These are phyloP conservation scores for Capsella bursapastoris DNA, from an alignment of 345 rosid genomes.

Conservation along the genomic window DNA sequence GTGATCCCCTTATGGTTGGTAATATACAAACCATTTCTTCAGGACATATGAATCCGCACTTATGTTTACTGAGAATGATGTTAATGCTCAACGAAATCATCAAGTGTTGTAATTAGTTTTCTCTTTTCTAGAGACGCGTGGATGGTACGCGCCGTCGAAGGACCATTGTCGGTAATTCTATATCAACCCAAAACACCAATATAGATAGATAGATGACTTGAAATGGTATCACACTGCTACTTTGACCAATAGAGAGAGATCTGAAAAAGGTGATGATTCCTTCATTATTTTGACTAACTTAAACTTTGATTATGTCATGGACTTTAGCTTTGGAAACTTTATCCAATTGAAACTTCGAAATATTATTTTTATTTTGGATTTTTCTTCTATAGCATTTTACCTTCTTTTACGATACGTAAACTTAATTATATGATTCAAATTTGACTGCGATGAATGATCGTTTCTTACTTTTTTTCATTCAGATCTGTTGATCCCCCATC, in stretches of 20 bases:
- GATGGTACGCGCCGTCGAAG: constrained; percentile 10
- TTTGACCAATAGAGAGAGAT: constrained; percentile 31
- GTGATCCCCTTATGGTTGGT: neutral
- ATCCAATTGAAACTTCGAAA: neutral
- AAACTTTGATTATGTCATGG: neutral
- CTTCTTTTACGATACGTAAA: neutral
- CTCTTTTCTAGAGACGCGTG: neutral
- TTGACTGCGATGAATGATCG: neutral
- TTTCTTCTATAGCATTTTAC: neutral
- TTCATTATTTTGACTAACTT: constrained; percentile 15
- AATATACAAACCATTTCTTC: too few species aligned
- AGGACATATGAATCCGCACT: neutral
- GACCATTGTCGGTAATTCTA: constrained; percentile 3
- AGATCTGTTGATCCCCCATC: neutral
- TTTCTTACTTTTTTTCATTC: neutral
- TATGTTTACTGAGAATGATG: too few species aligned
- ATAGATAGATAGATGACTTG: neutral
- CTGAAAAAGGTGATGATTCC: neutral
- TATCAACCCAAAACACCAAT: neutral
- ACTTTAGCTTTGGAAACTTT: neutral
- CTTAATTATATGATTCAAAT: neutral
- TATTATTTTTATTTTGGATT: neutral
- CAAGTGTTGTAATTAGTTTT: neutral
- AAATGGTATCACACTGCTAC: constrained; percentile 3
- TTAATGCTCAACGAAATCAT: neutral